A percentile compares a stretch with the other conserved stretches of the same genome.
Evolutionary conservation across 495 filamentous ascomycete genomes (phyloP).

Genomic region (Penicillium odoratum): DNA sequence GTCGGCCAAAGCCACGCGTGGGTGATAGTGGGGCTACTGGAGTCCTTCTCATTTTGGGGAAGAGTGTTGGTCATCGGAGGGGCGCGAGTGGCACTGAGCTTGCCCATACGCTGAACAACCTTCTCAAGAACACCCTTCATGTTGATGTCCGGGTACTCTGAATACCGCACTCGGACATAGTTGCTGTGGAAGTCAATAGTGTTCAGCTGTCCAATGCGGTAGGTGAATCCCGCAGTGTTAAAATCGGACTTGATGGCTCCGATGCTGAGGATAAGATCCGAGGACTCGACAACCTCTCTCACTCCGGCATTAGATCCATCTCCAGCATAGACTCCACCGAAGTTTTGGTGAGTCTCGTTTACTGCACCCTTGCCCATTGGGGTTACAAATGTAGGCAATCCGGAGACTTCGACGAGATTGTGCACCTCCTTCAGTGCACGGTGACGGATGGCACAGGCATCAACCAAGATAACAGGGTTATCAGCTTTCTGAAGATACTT

Average conservation of each 20-base stretch:
- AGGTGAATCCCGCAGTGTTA: conserved; percentile 89
- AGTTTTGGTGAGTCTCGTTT: conserved; percentile 72
- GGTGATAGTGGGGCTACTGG: conserved; percentile 60
- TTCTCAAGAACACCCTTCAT: conserved; percentile 88
- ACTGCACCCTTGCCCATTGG: conserved; percentile 93
- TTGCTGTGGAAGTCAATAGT: conserved; percentile 88
- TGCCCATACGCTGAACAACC: conserved; percentile 59
- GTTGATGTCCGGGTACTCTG: conserved; percentile 76
- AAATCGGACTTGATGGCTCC: conserved; percentile 87
- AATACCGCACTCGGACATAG: conserved; percentile 72
- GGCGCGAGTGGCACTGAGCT: conserved; percentile 49
- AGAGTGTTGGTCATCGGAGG: conserved; percentile 56
- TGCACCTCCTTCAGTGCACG: conserved; percentile 72
- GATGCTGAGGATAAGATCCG: conserved; percentile 81
- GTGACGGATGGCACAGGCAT: conserved; percentile 89
- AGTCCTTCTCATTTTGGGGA: conserved; percentile 48
- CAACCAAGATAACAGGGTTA: conserved; percentile 79
- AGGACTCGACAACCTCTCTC: conserved; percentile 69
- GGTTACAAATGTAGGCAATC: conserved; percentile 79
- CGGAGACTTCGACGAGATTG: conserved; percentile 72
- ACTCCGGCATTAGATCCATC: conserved; percentile 72
- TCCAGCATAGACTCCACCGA: conserved; percentile 86
- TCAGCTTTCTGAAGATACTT: conserved; percentile 75
- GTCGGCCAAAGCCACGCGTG: conserved; percentile 88
- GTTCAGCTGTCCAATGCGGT: conserved; percentile 75